Evolutionary conservation across 2,329 filamentous ascomycete species (phyloP).

Genomic region (Verticillium alfalfae): DNA sequence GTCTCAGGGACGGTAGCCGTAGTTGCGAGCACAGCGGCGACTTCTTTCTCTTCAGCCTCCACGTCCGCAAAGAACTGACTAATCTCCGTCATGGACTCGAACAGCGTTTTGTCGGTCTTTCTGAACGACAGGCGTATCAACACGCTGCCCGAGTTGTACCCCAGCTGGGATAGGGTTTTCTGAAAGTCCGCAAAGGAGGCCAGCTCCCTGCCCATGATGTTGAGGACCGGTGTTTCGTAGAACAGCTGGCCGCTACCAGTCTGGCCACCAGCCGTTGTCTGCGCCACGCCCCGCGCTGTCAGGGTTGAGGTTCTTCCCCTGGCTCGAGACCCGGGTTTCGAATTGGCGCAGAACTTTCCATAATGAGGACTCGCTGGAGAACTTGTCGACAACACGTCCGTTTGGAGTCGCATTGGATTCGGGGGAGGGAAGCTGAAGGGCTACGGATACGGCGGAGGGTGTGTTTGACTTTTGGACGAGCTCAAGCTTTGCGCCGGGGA

Average conservation of each 20-base stretch:
- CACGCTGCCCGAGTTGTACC: slow-evolving; percentile 78
- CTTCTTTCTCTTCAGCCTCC: slow-evolving; percentile 18
- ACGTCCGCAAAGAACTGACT: slow-evolving; percentile 63
- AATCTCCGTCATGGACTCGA: slow-evolving; percentile 81
- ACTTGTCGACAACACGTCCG: slow-evolving; percentile 73
- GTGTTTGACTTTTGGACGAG: slow-evolving; percentile 84
- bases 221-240: slow-evolving; percentile 82
- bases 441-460: slow-evolving; percentile 78
- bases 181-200: slow-evolving; percentile 76
- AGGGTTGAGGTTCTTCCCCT: slow-evolving; percentile 66
- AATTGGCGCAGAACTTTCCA: slow-evolving; percentile 91
- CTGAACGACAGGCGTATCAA: slow-evolving; percentile 74
- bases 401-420: slow-evolving; percentile 59
- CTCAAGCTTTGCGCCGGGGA: slow-evolving; percentile 84
- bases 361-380: slow-evolving; percentile 79
- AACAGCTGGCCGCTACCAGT: slow-evolving; percentile 68
- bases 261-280: slow-evolving; percentile 45
- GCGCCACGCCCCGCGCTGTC: slow-evolving; percentile 74
- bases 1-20: background rate
- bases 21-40: slow-evolving; percentile 8
- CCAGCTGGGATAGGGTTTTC: slow-evolving; percentile 81
- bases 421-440: slow-evolving; percentile 74
- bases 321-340: slow-evolving; percentile 66
- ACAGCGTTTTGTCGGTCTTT: slow-evolving; percentile 70
- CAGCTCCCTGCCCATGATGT: slow-evolving; percentile 77